Evolutionary conservation across 108 stramenopile species (phyloP).

Genomic region (Skeletonema costatum): DNA sequence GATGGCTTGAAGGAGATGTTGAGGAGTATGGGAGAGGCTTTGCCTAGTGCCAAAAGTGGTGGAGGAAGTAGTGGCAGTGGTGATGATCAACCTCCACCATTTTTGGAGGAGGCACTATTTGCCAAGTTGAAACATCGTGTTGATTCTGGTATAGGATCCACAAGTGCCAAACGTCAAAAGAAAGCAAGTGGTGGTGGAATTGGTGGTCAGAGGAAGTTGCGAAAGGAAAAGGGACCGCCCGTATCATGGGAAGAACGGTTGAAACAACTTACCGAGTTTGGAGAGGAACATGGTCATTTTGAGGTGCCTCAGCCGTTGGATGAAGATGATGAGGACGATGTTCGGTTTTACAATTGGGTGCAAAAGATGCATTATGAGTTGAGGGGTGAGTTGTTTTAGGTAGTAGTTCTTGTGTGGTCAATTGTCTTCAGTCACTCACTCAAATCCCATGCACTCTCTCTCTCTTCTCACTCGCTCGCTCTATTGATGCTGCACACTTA

Average conservation of each 20-base stretch:
- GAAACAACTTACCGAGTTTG: conserved; percentile 12
- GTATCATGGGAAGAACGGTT: conserved; percentile 29
- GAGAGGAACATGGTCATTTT: conserved; percentile 11
- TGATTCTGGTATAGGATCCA: neutral
- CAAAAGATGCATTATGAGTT: conserved; percentile 18
- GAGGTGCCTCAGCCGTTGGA: conserved; percentile 15
- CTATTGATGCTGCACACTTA: neutral
- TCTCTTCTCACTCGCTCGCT: neutral
- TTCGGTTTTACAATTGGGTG: conserved; percentile 26
- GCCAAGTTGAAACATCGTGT: neutral
- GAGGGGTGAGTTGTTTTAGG: conserved; percentile 8
- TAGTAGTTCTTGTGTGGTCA: neutral
- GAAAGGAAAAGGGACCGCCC: neutral
- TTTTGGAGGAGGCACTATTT: neutral
- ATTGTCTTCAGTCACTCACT: neutral
- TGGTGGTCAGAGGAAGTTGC: neutral
- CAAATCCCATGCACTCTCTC: neutral
- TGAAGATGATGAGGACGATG: conserved; percentile 5
- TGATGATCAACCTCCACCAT: neutral
- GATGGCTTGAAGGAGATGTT: neutral
- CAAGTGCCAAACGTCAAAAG: neutral
- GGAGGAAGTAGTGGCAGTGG: neutral
- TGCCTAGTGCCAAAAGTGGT: neutral
- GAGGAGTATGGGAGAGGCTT: neutral
- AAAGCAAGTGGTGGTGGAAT: neutral